Evolutionary conservation across 2,329 filamentous ascomycete genomes (phyloP).

Genomic region (Ophiostoma populinum): DNA sequence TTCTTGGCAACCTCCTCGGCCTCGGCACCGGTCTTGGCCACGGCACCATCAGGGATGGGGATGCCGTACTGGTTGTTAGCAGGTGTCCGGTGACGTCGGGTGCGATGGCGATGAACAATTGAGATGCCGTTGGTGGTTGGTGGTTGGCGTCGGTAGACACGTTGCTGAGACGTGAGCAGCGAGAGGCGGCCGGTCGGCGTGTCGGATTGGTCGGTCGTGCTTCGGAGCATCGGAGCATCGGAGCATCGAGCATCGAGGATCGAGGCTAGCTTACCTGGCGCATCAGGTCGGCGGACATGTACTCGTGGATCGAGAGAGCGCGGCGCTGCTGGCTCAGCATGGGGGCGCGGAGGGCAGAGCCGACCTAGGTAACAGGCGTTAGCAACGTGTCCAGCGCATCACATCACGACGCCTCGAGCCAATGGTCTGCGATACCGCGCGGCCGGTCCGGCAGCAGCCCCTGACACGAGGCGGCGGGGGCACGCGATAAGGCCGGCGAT

Average conservation of each 20-base stretch:
- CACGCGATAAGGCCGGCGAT: no score
- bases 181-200: no score
- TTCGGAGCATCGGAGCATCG: background rate
- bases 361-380: constrained; percentile 18
- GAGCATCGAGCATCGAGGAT: no score
- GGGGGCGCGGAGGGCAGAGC: constrained; percentile 36
- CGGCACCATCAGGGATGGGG: constrained; percentile 76
- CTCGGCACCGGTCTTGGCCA: constrained; percentile 69
- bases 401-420: background rate
- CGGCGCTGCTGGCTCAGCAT: constrained; percentile 58
- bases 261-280: constrained; percentile 45
- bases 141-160: background rate
- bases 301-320: constrained; percentile 94
- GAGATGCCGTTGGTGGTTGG: constrained; percentile 3
- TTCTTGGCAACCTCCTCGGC: constrained; percentile 81
- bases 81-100: no score
- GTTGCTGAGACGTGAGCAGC: no score
- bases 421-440: no score
- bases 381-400: background rate
- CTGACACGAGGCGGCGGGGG: no score
- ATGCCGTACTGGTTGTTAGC: constrained; percentile 97
- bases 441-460: no score
- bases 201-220: background rate
- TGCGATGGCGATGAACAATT: no score
- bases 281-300: constrained; percentile 84